Conservation (phyloP, 164 flowering plant genomes). For the Vitis rupestris region DNA sequence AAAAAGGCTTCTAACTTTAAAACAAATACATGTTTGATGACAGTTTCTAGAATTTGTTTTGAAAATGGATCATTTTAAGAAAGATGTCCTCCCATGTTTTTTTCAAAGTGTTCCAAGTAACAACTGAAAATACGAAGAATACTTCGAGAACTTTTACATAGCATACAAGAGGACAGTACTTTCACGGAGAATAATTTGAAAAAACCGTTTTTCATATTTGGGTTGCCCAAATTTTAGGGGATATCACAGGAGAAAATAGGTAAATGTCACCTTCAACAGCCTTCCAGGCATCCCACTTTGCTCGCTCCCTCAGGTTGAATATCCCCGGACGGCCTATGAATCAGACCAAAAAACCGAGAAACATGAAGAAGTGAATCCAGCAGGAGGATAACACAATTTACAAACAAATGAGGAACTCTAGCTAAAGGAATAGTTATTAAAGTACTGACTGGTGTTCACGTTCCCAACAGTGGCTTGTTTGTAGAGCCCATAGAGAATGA, state of each 20-base stretch:
- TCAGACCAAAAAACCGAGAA: neutral
- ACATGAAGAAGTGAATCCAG: neutral
- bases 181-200: too few species aligned
- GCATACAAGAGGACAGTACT: too few species aligned
- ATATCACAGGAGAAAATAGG: neutral
- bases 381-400: neutral
- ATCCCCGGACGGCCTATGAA: conserved; percentile 47
- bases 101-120: too few species aligned
- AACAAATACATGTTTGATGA: too few species aligned
- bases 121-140: too few species aligned
- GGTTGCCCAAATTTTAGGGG: neutral
- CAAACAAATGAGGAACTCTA: neutral
- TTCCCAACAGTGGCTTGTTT: conserved; percentile 53
- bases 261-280: conserved; percentile 41
- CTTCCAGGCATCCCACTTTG: conserved; percentile 65
- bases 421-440: too few species aligned
- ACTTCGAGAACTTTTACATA: too few species aligned
- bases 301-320: conserved; percentile 39
- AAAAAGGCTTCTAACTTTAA: too few species aligned
- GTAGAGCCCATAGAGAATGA: conserved; percentile 51
- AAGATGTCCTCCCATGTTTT: too few species aligned
- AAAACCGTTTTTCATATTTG: too few species aligned
- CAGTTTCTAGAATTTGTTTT: too few species aligned
- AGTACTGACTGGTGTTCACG: conserved; percentile 43
- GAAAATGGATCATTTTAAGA: too few species aligned